Evolutionary conservation across 1,284 basidiomycete genomes (phyloP), one percentile per base, ranked within the genome.

Genomic region (Anthracocystis walkeri): DNA sequence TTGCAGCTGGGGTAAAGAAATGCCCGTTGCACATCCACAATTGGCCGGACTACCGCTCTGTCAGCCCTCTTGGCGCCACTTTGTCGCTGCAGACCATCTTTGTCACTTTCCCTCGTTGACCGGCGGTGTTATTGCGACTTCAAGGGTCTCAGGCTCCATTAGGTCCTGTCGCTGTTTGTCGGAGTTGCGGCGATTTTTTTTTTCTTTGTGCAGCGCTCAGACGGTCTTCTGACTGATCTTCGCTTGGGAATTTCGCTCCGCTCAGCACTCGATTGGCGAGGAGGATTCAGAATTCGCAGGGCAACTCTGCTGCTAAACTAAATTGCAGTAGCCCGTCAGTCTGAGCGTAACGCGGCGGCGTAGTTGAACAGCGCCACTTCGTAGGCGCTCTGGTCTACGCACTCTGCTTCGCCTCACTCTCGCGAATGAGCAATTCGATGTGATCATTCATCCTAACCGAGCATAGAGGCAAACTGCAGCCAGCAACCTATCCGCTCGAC

Each of bases 161-260:
- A 33, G 31, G 31, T 11, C 6, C 31, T 23, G 42, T 27, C 46
- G 40, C 25, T 49, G 40, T 16, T 49, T 45, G 38, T 55, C 63
- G 63, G 63, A 65, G 25, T 65, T 55, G 56, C 63, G 63, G 57
- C 63, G 57, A 50, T 55, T 65, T 65, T 12, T 41, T 53, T 23
- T 46, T 16, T 38, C 35, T 38, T 16, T 16, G 12, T 38, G 35
- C 35, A 38, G 35, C 14, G 41, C 4, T 12, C 2, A 31, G 14
- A 21, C 27, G 48, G 27, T 16, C 44, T 11, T 54, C 42, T 53
- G 14, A 25, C 20, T 29, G 49, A 48, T 48, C 40, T 48, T 42
- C 41, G 48, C 42, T 27, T 35, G n/a, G 7, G 49, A 5, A 21
- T 50, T n/a, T 18, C 27, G 46, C 46, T 48, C 35, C 46, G 46